Evolutionary conservation across 768 basidiomycete species (phyloP).

Genomic region (Floccularia luteovirens): DNA sequence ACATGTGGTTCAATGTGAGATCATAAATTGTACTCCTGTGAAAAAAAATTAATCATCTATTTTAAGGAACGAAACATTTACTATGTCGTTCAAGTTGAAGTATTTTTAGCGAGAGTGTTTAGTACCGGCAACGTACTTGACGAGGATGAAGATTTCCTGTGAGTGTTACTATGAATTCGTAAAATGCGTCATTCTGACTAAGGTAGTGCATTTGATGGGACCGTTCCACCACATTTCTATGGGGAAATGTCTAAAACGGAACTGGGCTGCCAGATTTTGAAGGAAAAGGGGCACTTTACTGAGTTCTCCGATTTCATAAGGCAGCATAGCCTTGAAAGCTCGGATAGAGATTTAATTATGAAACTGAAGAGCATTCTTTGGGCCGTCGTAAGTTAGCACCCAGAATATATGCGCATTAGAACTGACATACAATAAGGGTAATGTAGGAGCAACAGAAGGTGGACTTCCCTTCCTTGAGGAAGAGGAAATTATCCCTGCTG

Average conservation of each 20-base stretch:
- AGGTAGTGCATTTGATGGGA: conserved; percentile 69
- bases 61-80: conserved; percentile 94
- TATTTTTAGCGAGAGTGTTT: conserved; percentile 80
- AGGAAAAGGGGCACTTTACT: conserved; percentile 84
- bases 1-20: conserved; percentile 90
- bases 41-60: conserved; percentile 4
- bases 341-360: conserved; percentile 76
- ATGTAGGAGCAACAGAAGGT: conserved; percentile 84
- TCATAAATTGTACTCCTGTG: not conserved
- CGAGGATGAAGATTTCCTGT: conserved; percentile 62
- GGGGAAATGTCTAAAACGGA: conserved; percentile 97
- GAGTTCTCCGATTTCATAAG: conserved; percentile 91
- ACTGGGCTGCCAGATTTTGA: conserved; percentile 85
- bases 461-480: conserved; percentile 95
- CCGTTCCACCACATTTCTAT: conserved; percentile 93
- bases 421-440: conserved; percentile 51
- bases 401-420: not conserved
- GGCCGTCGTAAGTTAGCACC: conserved; percentile 76
- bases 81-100: conserved; percentile 92
- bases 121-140: conserved; percentile 45
- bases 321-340: conserved; percentile 76
- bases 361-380: conserved; percentile 94
- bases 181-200: not conserved
- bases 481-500: conserved; percentile 85
- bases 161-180: conserved; percentile 11